phyloP scores from a whole-genome alignment of 2,329 filamentous ascomycete species.

The Colletotrichum musae region DNA sequence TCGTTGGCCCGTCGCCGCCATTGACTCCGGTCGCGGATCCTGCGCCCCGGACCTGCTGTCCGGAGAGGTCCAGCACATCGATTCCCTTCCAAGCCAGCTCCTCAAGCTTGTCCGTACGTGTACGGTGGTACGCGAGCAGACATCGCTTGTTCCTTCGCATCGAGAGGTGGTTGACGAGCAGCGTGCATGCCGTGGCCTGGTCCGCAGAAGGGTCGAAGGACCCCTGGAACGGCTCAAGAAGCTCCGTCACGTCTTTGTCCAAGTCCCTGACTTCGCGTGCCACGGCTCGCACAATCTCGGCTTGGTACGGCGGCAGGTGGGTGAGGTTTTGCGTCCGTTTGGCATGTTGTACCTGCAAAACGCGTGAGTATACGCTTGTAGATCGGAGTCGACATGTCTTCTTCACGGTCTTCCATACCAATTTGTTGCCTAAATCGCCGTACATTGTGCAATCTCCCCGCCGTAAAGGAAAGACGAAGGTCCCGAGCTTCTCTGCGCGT shows the following conservation, averaged over 20 bases:
- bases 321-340: conserved; percentile 92
- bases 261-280: conserved; percentile 94
- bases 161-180: conserved; percentile 93
- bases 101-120: conserved; percentile 91
- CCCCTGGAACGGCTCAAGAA: conserved; percentile 86
- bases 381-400: not conserved
- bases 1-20: conserved; percentile 66
- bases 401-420: conserved; percentile 67
- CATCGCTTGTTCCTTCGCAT: conserved; percentile 98
- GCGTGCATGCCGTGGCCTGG: conserved; percentile 86
- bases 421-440: conserved; percentile 87
- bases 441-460: conserved; percentile 73
- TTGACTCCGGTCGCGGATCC: conserved; percentile 50
- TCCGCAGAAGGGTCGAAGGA: conserved; percentile 89
- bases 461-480: too few species aligned
- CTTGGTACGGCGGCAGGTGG: conserved; percentile 91
- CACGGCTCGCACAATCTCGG: conserved; percentile 89
- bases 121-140: conserved; percentile 92
- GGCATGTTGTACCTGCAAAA: conserved; percentile 86
- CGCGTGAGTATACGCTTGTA: conserved; percentile 39
- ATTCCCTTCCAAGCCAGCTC: conserved; percentile 93
- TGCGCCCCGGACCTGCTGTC: conserved; percentile 66
- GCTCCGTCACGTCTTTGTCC: conserved; percentile 84
- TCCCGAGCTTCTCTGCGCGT: too few species aligned
- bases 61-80: conserved; percentile 81